A percentile compares a stretch with the other conserved stretches of the same genome.
These are phyloP conservation scores for Rosa lucieae DNA, from an alignment of 306 rosid species.

Conservation along the genomic window DNA sequence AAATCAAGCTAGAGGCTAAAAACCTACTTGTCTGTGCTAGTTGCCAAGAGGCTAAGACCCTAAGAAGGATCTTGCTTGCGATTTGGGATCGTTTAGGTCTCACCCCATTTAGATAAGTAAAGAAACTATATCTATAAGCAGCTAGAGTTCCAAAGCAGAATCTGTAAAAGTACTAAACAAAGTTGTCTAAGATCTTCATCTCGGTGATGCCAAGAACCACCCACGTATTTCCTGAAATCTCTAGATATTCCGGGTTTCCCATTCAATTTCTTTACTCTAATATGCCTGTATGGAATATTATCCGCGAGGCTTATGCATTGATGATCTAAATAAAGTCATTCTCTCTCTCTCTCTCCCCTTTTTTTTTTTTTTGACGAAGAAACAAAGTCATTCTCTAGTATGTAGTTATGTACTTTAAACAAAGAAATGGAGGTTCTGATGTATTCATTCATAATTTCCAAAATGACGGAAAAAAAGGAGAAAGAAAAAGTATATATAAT, in stretches of 20 bases:
- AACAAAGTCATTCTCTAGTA: not conserved
- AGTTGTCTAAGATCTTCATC: not conserved
- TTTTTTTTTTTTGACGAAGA: too few relatives aligned
- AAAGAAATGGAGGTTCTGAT: not conserved
- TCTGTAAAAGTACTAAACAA: not conserved
- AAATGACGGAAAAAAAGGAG: not conserved
- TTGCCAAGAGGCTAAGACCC: not conserved
- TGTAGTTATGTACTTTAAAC: not conserved
- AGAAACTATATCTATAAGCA: not conserved
- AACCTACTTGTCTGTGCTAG: not conserved
- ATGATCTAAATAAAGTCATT: not conserved
- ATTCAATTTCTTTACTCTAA: not conserved
- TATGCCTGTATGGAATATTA: not conserved
- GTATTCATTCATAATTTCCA: not conserved
- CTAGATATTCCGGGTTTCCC: not conserved
- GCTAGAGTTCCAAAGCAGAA: not conserved
- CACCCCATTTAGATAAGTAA: not conserved
- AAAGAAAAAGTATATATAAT: not conserved
- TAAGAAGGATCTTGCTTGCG: not conserved
- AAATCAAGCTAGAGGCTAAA: not conserved
- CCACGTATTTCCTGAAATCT: not conserved
- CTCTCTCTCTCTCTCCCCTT: not conserved
- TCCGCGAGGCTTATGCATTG: not conserved
- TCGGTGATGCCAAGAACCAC: not conserved
- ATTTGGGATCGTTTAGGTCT: not conserved